Base-by-base conservation (phyloP, 805 yeast genomes). In the Metschnikowia chrysomelidarum region DNA sequence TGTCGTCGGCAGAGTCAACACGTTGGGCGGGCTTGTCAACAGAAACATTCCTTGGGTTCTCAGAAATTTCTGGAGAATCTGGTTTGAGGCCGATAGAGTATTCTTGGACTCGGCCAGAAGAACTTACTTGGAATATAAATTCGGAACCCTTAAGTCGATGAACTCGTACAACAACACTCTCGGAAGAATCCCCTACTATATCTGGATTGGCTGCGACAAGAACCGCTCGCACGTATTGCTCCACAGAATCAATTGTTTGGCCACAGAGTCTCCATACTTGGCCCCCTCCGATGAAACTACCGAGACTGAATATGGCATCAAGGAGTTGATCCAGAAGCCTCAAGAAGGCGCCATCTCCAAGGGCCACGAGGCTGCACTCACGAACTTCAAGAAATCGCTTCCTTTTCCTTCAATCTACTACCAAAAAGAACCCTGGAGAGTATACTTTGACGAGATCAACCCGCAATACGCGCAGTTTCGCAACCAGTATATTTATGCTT, bases 41-140 rank as follows among this genome's bases (percentile, higher is more conserved):
- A 71, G 94, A 52, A 83, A 83, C 55, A 79, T 76, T 42, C 81
- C 87, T 18, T 85, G 94, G 94, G 43, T 82, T 38, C 69, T 75
- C 32, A 71, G 94, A 55, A 82, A 86, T 19, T 86, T 85, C 56
- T 85, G 95, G 95, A 73, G 88, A 53, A 65, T 81, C 27, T 86
- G 95, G 95, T 85, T 86, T 58, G 95, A 85, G 59, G 81, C 82
- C 34, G 95, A 85, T 59, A 73, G 80, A 38, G 94, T 85, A 3
- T 81, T 77, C 50, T 70, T 85, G 47, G 94, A 85, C 54, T 78
- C 88, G 20, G 74, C 87, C 6, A 76, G 94, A 64, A 76, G 95
- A 62, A 87, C 82, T 52, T 85, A 84, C 60, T 70, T 86, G 50
- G 95, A 85, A 59, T 83, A 86, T 61, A 74, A 76, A 51, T 85